Evolutionary conservation across 2,329 filamentous ascomycete genomes (phyloP).

Genomic region (Akanthomyces uredinophilus): DNA sequence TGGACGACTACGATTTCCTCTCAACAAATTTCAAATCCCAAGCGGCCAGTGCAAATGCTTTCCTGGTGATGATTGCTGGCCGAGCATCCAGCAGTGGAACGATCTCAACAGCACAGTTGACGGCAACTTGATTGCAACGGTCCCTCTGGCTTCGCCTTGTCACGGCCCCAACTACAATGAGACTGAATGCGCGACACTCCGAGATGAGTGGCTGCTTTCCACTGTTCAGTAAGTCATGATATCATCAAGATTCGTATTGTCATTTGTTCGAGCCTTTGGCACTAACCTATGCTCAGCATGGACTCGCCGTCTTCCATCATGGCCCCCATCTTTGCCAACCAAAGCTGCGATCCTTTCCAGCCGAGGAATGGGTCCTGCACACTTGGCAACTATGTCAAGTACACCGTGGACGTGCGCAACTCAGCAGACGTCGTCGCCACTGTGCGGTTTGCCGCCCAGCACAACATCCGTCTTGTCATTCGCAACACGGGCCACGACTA

Average conservation of each 20-base stretch:
- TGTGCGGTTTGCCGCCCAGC: constrained; percentile 30
- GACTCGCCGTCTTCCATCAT: constrained; percentile 24
- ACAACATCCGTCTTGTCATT: constrained; percentile 43
- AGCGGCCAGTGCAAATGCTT: constrained; percentile 14
- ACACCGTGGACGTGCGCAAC: constrained; percentile 30
- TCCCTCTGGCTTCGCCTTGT: constrained; percentile 46
- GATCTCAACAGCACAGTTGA: constrained; percentile 3
- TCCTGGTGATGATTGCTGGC: neutral
- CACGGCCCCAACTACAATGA: constrained; percentile 41
- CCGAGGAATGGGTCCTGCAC: constrained; percentile 33
- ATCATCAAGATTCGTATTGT: neutral
- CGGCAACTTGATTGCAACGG: constrained; percentile 44
- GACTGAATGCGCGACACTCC: constrained; percentile 33
- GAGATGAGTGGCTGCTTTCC: constrained; percentile 26
- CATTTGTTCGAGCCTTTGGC: no score
- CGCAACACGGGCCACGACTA: constrained; percentile 47
- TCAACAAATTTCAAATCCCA: no score
- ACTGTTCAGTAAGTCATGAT: constrained; percentile 25
- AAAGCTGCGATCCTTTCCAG: constrained; percentile 26
- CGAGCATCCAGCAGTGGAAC: neutral
- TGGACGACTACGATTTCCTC: no score
- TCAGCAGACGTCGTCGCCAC: constrained; percentile 21
- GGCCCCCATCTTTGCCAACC: constrained; percentile 29
- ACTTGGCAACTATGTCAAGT: constrained; percentile 37
- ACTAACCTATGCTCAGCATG: neutral